phyloP scores from a whole-genome alignment of 2,329 filamentous ascomycete species.

The Tothia fuscella region DNA sequence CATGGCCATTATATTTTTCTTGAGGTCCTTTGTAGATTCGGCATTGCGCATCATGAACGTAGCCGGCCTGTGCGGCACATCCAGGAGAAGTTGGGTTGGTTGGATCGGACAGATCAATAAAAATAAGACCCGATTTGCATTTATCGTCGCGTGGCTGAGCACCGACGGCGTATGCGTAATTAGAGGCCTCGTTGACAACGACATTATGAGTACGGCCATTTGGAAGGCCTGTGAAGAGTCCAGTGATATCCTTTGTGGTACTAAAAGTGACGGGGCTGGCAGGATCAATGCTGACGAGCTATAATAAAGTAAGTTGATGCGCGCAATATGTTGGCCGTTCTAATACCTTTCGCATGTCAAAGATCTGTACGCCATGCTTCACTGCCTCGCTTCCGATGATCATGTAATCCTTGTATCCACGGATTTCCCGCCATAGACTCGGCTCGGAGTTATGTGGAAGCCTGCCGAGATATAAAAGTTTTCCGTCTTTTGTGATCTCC shows the following conservation, averaged over 20 bases:
- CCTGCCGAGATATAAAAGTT: constrained; percentile 40
- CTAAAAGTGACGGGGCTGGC: constrained; percentile 30
- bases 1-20: constrained; percentile 32
- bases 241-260: constrained; percentile 31
- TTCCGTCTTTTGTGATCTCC: constrained; percentile 39
- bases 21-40: constrained; percentile 44
- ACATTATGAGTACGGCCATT: constrained; percentile 40
- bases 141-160: constrained; percentile 28
- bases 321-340: too few species aligned
- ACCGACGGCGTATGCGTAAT: constrained; percentile 33
- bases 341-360: constrained; percentile 43
- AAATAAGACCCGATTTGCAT: constrained; percentile 46
- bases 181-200: constrained; percentile 36
- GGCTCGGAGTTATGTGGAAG: constrained; percentile 36
- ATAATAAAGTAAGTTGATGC: not conserved
- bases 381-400: constrained; percentile 34
- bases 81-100: constrained; percentile 42
- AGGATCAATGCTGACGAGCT: constrained; percentile 35
- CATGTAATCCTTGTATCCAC: constrained; percentile 30
- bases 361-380: constrained; percentile 48
- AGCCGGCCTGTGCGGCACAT: constrained; percentile 43
- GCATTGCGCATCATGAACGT: constrained; percentile 51
- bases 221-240: constrained; percentile 28
- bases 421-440: constrained; percentile 42
- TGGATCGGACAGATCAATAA: constrained; percentile 45